Evolutionary conservation across 768 basidiomycete species (phyloP), one percentile per base, ranked within the genome.

Genomic region (Chalciporus chontae): DNA sequence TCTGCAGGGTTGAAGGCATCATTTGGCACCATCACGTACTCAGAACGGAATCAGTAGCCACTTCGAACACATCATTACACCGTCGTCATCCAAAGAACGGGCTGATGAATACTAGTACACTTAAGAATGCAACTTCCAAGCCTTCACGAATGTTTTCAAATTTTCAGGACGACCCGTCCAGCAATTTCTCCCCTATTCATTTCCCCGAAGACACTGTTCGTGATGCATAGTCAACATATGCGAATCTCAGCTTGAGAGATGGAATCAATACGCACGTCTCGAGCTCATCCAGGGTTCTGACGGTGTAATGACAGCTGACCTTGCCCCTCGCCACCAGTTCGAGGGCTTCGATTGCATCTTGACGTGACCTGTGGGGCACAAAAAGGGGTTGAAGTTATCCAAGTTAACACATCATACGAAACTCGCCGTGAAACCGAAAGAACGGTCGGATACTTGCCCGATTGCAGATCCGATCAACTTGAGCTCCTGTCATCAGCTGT

Each of bases 331-430:
- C 71, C 13, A 73, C 77, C 39, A 77, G 58, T 15, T 70, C 66
- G 40, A 79, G 57, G 2, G 78, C 74, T 56, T 79, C 76, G 47
- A 71, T 60, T 13, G 73, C 71, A 53, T 80, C 78, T 50, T 77
- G 75, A 9, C 71, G 60, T 52, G 69, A 65, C 11, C 74, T 71
- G 27, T 23, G 10, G 4, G 18, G 43, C 14, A 46, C 27, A 8
- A 0, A n/a, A 31, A 15, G 8, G 10, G 2, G 43, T 17, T 4
- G 1, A 13, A 23, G 15, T n/a, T 58, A n/a, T 40, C 19, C 34
- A 36, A 15, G 34, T 36, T 36, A 36, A 15, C 34, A 8, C 34
- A n/a, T 31, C 36, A 18, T 23, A 6, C 14, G 32, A 3, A 4
- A 21, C 21, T 21, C 2, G 21, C 15, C 21, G 9, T 31, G 14